Evolutionary conservation across 345 rosid species (phyloP).

Genomic region (Heritiera fomes): DNA sequence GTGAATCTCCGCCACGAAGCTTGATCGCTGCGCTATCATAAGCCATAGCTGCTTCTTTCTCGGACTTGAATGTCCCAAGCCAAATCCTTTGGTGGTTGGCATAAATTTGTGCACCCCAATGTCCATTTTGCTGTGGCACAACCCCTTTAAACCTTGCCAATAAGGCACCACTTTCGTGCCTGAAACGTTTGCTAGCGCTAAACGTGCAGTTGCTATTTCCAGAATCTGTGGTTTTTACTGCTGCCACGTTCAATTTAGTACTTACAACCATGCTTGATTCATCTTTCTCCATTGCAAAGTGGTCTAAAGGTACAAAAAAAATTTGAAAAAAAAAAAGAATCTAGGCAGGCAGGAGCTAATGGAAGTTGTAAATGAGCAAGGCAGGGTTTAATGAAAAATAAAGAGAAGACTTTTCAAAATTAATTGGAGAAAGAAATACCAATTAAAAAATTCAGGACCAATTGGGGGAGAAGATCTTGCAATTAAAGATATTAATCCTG

Average conservation of each 20-base stretch:
- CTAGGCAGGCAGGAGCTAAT: neutral
- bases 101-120: conserved; percentile 75
- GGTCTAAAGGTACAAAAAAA: neutral
- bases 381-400: neutral
- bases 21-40: conserved; percentile 66
- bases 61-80: conserved; percentile 71
- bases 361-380: neutral
- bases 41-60: conserved; percentile 59
- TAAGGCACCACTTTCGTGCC: neutral
- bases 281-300: conserved; percentile 26
- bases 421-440: neutral
- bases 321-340: neutral
- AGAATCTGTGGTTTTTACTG: conserved; percentile 32
- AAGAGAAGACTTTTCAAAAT: neutral
- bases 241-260: conserved; percentile 19
- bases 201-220: conserved; percentile 12
- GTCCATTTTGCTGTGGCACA: conserved; percentile 53
- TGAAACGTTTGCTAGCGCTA: neutral
- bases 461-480: conserved; percentile 33
- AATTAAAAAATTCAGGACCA: conserved; percentile 31
- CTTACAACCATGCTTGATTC: conserved; percentile 34
- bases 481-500: conserved; percentile 28
- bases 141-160: conserved; percentile 53
- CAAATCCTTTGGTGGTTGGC: conserved; percentile 54
- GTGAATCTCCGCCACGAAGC: conserved; percentile 47